Base-by-base conservation (phyloP, 495 filamentous ascomycete species). In the Barbatosphaeria neglecta region DNA sequence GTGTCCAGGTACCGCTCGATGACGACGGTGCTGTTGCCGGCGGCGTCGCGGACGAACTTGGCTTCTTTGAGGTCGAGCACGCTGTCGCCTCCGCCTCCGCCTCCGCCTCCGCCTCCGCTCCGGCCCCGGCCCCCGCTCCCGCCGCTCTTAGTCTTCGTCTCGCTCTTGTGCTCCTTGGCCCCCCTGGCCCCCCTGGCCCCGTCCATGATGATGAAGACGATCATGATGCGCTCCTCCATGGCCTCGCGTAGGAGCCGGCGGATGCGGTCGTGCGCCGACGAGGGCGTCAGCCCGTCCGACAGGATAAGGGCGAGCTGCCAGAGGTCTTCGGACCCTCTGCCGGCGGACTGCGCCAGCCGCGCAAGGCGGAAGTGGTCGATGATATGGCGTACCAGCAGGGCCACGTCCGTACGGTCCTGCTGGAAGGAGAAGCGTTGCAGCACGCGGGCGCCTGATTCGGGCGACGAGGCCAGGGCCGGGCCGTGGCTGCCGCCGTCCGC, bases 171-270 rank as follows among this genome's bases (percentile, higher is more conserved):
- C 43, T 51, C 49, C n/a, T n/a, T n/a, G n/a, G 49, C 55, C 38
- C 51, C 27, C 19, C 64, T 66, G 9, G 54, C 4, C 38, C 11
- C 53, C 0, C 73, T 72, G 6, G 82, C 74, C 27, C 88, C 81
- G 68, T 98, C 92, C 51, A 98, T 83, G 50, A 99, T 83, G 41
- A 99, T 83, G 54, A 97, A 99, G 0, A 99, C 89, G 44, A 97
- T 82, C 92, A 99, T 96, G 55, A 99, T 90, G 9, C 87, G 72
- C 63, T 95, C 87, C 62, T 95, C 90, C 53, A 86, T 80, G 3
- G 92, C 90, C 55, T 88, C 82, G 6, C 92, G 68, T 4, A 97
- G 79, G 19, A 97, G 73, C 17, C 87, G 74, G 10, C 80, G 71
- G 46, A 99, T 83, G 1, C 75, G 72, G n/a, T 84, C 87, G 60